Percentiles rank a stretch among this genome's conserved stretches.
Conservation (phyloP, 140 eudicot genomes). For the Anethum foeniculum region DNA sequence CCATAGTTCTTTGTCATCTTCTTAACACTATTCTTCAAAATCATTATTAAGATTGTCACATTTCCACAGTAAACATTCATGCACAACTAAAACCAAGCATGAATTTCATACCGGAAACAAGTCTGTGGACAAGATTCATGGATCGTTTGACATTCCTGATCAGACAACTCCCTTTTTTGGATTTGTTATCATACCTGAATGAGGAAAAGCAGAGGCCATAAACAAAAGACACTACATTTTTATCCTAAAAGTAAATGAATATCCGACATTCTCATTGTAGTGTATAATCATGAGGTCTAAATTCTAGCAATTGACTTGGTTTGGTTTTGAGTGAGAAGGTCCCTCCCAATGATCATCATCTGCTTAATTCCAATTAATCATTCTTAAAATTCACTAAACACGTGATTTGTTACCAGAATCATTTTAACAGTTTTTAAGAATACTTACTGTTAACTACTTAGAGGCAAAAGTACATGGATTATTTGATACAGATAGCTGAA, state of each 20-base stretch:
- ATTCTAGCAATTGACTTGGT: background rate
- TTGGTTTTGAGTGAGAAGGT: background rate
- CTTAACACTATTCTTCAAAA: background rate
- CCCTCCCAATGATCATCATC: background rate
- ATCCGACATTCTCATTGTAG: background rate
- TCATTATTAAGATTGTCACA: background rate
- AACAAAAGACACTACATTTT: background rate
- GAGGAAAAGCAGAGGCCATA: conserved; percentile 22
- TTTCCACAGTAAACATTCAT: background rate
- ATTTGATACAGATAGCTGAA: background rate
- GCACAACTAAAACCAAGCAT: background rate
- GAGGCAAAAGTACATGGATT: background rate
- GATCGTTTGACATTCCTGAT: background rate
- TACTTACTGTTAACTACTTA: background rate
- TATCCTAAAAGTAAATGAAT: background rate
- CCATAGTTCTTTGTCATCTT: background rate
- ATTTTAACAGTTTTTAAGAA: background rate
- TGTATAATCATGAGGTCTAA: background rate
- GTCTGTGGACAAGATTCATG: conserved; percentile 2
- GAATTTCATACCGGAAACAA: background rate
- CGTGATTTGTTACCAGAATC: background rate
- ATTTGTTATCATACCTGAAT: background rate
- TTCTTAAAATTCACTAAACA: background rate
- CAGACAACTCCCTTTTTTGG: background rate
- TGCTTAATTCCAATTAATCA: background rate